Conservation (phyloP, 345 rosid species). For the Rhodomyrtus tomentosa region DNA sequence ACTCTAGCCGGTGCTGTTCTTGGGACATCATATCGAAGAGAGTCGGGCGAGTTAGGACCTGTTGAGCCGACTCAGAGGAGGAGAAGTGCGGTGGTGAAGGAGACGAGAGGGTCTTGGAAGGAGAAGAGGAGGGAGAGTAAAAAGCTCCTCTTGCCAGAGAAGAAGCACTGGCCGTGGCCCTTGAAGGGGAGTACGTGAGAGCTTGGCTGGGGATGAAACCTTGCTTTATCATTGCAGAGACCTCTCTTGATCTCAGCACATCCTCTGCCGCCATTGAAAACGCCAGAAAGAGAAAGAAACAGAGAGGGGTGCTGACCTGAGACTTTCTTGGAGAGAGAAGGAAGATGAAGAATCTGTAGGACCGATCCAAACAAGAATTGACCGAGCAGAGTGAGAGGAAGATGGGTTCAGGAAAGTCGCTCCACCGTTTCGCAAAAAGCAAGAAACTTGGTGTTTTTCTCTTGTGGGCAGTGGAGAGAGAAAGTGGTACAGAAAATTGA, state of each 20-base stretch:
- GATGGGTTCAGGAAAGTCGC: neutral
- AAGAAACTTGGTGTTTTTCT: neutral
- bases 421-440: neutral
- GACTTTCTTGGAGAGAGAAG: neutral
- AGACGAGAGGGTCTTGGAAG: slow-evolving; percentile 21
- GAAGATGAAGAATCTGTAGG: neutral
- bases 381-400: neutral
- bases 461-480: neutral
- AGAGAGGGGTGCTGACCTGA: neutral
- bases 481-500: neutral
- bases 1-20: slow-evolving; percentile 47
- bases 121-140: neutral
- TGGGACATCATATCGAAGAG: slow-evolving; percentile 96
- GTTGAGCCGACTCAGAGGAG: slow-evolving; percentile 4
- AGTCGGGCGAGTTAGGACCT: slow-evolving; percentile 22
- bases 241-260: slow-evolving; percentile 4
- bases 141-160: neutral
- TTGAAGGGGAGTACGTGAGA: slow-evolving; percentile 4
- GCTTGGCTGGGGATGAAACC: slow-evolving; percentile 12
- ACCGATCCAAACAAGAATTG: neutral
- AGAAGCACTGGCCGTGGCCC: neutral
- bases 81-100: neutral
- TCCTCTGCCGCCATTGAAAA: neutral
- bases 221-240: slow-evolving; percentile 11
- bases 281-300: neutral